Evolutionary conservation across 305 asterid species (phyloP), one percentile per base, ranked within the genome.

Genomic region (Solanum hybrid): DNA sequence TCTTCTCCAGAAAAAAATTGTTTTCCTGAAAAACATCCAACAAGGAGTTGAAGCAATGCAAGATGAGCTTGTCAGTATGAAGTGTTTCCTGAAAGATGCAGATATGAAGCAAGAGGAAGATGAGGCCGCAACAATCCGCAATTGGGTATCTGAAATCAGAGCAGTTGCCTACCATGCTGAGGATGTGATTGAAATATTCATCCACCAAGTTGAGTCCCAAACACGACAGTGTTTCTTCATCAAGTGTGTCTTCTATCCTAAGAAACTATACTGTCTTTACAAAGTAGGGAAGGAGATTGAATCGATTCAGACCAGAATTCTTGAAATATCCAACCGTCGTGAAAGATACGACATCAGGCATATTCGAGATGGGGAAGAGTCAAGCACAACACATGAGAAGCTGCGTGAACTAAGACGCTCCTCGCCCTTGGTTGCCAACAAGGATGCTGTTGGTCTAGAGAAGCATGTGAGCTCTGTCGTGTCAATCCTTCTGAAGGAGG

Each of bases 141-240:
- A 90, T 24, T 90, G 89, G 91, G 84, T 87, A 36, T 79, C 85
- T 35, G 91, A 90, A 31, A 90, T 90, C 37, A 87, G 85, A 86
- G 36, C 32, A 38, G 77, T 34, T 29, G 69, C 89, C 60, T 90
- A 87, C 40, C 88, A 90, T 69, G 89, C 91, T 64, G 91, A 87
- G 86, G 89, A 89, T 77, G 13, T 75, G 10, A 77, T 86, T 5
- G 87, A 90, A 79, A 34, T 80, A 34, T 88, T 87, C 79, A 76
- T 75, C 56, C 29, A 27, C 29, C 86, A 82, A 75, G 40, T 90
- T 20, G 89, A 79, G 79, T 37, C 72, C 26, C 27, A 37, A 4
- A 6, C 22, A 36, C 24, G 60, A 29, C 86, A 80, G 26, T 1
- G 85, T 22, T 31, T 78, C 56, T 14, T 90, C 27, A 26, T 16